phyloP scores from a whole-genome alignment of 139 green algal genomes.

The Penium margaritaceum region DNA sequence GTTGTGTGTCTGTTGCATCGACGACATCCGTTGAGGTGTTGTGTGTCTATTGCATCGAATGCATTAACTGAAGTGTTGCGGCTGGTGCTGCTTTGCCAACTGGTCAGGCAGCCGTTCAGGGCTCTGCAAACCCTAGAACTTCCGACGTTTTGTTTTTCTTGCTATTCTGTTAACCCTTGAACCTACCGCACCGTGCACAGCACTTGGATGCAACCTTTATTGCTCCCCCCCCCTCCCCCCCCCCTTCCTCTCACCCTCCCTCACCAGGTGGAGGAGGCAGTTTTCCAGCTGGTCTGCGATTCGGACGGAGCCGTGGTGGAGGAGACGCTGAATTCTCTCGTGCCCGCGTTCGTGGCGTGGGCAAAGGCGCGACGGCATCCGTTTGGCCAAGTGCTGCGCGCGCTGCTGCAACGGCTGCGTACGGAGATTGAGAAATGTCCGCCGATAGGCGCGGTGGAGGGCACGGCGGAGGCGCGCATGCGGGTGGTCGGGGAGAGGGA shows the following conservation, averaged over 20 bases:
- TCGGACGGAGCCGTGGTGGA: slow-evolving; percentile 23
- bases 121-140: no score
- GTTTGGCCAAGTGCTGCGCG: slow-evolving; percentile 23
- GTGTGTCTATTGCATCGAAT: no score
- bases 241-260: background rate
- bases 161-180: no score
- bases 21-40: no score
- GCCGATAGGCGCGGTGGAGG: slow-evolving; percentile 27
- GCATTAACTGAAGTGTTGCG: no score
- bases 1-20: no score
- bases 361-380: slow-evolving; percentile 14
- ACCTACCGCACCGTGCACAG: no score
- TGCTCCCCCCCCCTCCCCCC: no score
- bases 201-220: no score
- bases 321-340: slow-evolving; percentile 11
- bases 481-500: slow-evolving; percentile 36
- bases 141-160: no score
- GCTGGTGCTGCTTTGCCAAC: no score
- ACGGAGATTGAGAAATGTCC: slow-evolving; percentile 24
- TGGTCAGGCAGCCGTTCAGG: no score
- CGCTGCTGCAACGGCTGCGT: slow-evolving; percentile 14
- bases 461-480: slow-evolving; percentile 28
- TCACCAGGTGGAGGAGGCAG: background rate
- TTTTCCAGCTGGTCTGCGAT: background rate
- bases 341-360: slow-evolving; percentile 34